Percentiles rank a stretch among this genome's conserved stretches.
phyloP scores from a whole-genome alignment of 139 green algal genomes.

The Auxenochlorella pyrenoidosa region DNA sequence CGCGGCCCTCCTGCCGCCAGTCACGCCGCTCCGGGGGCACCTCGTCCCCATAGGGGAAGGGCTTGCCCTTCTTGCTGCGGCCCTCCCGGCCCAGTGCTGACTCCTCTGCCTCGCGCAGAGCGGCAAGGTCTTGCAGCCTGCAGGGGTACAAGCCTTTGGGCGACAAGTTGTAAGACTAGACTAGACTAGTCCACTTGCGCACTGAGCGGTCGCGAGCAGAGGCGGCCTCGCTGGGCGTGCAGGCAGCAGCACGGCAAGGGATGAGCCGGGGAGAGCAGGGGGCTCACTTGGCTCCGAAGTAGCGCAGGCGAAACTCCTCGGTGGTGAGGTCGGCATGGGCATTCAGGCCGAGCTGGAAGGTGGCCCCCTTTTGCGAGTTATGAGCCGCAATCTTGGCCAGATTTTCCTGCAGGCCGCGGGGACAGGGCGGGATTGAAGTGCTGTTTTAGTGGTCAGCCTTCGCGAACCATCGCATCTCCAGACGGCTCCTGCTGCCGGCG shows the following conservation, averaged over 20 bases:
- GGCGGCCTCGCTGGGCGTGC: too few relatives aligned
- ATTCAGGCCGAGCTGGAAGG: conserved; percentile 29
- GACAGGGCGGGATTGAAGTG: background rate
- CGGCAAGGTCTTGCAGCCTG: background rate
- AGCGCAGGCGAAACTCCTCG: conserved; percentile 31
- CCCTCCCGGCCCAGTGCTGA: too few relatives aligned
- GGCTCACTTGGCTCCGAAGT: conserved; percentile 30
- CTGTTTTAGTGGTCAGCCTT: background rate
- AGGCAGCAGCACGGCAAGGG: too few relatives aligned
- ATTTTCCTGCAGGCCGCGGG: background rate
- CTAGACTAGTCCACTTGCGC: too few relatives aligned
- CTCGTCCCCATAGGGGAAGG: conserved; percentile 6
- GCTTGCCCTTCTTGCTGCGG: background rate
- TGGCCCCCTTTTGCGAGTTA: background rate
- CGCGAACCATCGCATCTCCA: background rate
- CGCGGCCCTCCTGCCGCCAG: conserved; percentile 21
- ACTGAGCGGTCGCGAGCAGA: too few relatives aligned
- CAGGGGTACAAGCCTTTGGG: background rate
- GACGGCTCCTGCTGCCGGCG: background rate
- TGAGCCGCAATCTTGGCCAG: conserved; percentile 5
- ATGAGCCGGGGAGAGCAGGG: too few relatives aligned
- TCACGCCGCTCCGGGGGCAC: conserved; percentile 2
- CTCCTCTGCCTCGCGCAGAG: background rate
- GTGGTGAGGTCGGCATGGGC: conserved; percentile 39
- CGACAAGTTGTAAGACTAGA: too few relatives aligned